A percentile compares a stretch with the other conserved stretches of the same genome.
phyloP scores from a whole-genome alignment of 2,329 filamentous ascomycete genomes.

The Fusarium sp. region DNA sequence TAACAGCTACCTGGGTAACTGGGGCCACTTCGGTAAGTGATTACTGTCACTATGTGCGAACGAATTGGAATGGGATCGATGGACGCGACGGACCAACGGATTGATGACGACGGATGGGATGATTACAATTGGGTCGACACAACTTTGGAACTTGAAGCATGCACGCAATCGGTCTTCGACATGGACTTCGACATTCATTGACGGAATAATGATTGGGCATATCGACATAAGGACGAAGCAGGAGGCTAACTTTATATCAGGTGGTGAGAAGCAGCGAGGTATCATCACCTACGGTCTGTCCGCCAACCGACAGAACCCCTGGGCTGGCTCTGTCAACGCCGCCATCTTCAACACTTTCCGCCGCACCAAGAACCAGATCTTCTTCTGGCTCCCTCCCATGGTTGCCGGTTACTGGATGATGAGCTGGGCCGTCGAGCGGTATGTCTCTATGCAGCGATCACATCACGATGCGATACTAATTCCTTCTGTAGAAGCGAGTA shows the following conservation, averaged over 20 bases:
- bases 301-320: constrained; percentile 88
- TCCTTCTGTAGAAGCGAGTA: constrained; percentile 74
- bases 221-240: background rate
- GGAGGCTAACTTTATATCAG: constrained; percentile 53
- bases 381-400: constrained; percentile 88
- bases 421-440: constrained; percentile 94
- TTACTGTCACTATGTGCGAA: constrained; percentile 28
- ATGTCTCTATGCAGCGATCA: constrained; percentile 51
- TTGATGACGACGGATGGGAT: constrained; percentile 24
- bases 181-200: background rate
- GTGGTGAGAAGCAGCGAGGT: constrained; percentile 71
- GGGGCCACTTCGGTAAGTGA: constrained; percentile 80
- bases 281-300: constrained; percentile 80
- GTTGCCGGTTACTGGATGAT: constrained; percentile 83
- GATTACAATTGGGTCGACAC: constrained; percentile 34
- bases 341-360: constrained; percentile 97
- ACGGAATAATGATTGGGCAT: background rate
- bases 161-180: background rate
- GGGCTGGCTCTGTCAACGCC: constrained; percentile 80
- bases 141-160: background rate
- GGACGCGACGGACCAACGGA: constrained; percentile 43
- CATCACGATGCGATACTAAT: constrained; percentile 18
- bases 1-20: constrained; percentile 76
- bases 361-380: constrained; percentile 84
- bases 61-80: constrained; percentile 34